Conservation (phyloP, 371 early-diverging fungal species). For the Chytridiales sp. region DNA sequence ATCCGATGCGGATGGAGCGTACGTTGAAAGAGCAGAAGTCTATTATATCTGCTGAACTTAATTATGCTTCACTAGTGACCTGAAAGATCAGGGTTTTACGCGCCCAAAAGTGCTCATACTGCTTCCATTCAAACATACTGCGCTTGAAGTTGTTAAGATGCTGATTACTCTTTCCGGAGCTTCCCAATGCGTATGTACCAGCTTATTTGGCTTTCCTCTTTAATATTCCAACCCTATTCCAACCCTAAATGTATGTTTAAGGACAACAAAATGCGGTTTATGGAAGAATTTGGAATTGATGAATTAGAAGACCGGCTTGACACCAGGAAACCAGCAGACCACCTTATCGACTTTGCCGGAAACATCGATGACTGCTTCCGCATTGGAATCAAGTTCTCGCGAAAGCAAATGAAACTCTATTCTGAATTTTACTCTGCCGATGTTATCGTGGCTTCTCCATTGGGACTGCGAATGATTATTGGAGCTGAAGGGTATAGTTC, state of each 20-base stretch:
- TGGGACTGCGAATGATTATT: slow-evolving; percentile 85
- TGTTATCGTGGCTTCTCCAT: slow-evolving; percentile 88
- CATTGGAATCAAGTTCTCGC: slow-evolving; percentile 85
- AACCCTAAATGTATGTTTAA: slow-evolving; percentile 10
- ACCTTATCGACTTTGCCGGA: slow-evolving; percentile 79
- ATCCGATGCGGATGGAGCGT: not conserved
- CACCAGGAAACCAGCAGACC: slow-evolving; percentile 72
- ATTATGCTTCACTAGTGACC: slow-evolving; percentile 55
- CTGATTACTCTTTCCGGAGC: slow-evolving; percentile 75
- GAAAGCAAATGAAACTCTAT: slow-evolving; percentile 83
- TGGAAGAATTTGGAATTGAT: slow-evolving; percentile 66
- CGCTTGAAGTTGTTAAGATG: slow-evolving; percentile 72
- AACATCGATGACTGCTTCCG: slow-evolving; percentile 96
- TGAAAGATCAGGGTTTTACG: slow-evolving; percentile 94
- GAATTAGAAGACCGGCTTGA: slow-evolving; percentile 54
- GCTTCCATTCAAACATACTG: slow-evolving; percentile 83
- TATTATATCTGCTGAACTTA: too few species aligned
- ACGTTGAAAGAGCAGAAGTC: slow-evolving; percentile 8
- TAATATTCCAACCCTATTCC: not conserved
- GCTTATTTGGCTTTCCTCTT: slow-evolving; percentile 2
- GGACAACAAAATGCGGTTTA: slow-evolving; percentile 78
- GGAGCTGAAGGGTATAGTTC: slow-evolving; percentile 68
- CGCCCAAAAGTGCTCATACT: slow-evolving; percentile 90
- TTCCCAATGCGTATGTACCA: slow-evolving; percentile 71
- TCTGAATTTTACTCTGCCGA: slow-evolving; percentile 86